These are phyloP conservation scores for Coemansia pectinata DNA, from an alignment of 192 early-diverging fungal species.

Conservation along the genomic window DNA sequence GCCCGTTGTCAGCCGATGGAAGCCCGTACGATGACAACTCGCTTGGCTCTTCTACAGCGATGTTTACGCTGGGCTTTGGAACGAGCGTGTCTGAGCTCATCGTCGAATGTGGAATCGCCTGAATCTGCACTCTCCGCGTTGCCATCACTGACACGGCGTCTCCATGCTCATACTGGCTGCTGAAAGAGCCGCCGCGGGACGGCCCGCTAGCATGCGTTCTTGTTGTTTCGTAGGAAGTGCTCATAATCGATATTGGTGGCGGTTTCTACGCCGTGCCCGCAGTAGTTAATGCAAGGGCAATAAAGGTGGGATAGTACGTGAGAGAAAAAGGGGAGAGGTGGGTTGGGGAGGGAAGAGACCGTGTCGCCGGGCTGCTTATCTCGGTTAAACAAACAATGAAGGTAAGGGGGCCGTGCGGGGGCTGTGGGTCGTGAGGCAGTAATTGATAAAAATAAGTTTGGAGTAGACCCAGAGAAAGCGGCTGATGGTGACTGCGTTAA, in stretches of 20 bases:
- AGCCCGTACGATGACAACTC: slow-evolving; percentile 35
- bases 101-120: slow-evolving; percentile 41
- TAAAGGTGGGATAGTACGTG: neutral
- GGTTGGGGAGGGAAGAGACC: slow-evolving; percentile 1
- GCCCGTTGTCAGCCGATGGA: slow-evolving; percentile 43
- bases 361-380: neutral
- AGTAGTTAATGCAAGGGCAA: neutral
- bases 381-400: slow-evolving; percentile 8
- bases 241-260: slow-evolving; percentile 12
- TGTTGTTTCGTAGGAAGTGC: slow-evolving; percentile 9
- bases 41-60: neutral
- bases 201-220: slow-evolving; percentile 9
- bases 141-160: slow-evolving; percentile 23
- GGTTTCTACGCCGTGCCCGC: neutral
- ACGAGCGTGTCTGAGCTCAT: slow-evolving; percentile 19
- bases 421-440: neutral
- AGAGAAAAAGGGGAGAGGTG: neutral
- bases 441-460: neutral
- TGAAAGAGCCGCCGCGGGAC: slow-evolving; percentile 2
- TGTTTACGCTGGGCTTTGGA: slow-evolving; percentile 17
- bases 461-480: slow-evolving; percentile 2
- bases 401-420: neutral
- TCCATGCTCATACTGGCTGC: slow-evolving; percentile 19
- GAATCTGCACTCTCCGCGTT: slow-evolving; percentile 43
- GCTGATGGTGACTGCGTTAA: neutral